Conservation (phyloP, 2,329 filamentous ascomycete genomes). For the Leptographium procerum region DNA sequence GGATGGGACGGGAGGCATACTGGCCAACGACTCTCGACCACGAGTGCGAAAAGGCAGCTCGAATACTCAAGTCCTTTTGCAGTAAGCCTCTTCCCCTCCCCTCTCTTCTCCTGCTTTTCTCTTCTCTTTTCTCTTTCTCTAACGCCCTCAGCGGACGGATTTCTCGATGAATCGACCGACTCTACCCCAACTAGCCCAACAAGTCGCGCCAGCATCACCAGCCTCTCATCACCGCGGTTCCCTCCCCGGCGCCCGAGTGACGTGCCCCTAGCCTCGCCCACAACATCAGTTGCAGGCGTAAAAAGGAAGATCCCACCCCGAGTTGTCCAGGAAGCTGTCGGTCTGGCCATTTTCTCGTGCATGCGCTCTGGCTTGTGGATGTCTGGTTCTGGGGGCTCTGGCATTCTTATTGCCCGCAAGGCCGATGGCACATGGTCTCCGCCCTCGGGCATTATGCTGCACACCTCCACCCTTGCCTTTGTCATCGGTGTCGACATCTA, state of each 20-base stretch:
- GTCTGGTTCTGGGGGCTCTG: slow-evolving; percentile 81
- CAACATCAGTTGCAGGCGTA: slow-evolving; percentile 35
- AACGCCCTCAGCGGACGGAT: slow-evolving; percentile 38
- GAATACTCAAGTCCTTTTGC: slow-evolving; percentile 66
- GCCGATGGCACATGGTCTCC: slow-evolving; percentile 60
- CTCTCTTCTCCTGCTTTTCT: slow-evolving; percentile 37
- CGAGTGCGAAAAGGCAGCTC: slow-evolving; percentile 68
- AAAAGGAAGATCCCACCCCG: slow-evolving; percentile 74
- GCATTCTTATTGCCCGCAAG: slow-evolving; percentile 72
- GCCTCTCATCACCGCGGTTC: slow-evolving; percentile 8
- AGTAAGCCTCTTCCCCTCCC: slow-evolving; percentile 55
- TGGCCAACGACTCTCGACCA: slow-evolving; percentile 66
- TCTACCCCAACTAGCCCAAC: slow-evolving; percentile 18
- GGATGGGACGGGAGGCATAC: slow-evolving; percentile 58
- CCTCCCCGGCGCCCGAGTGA: slow-evolving; percentile 5
- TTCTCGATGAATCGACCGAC: slow-evolving; percentile 33
- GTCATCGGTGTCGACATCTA: slow-evolving; percentile 89
- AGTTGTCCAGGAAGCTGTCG: slow-evolving; percentile 81
- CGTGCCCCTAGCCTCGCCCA: slow-evolving; percentile 7
- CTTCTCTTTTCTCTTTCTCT: slow-evolving; percentile 2
- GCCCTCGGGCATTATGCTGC: slow-evolving; percentile 80
- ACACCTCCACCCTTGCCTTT: slow-evolving; percentile 82
- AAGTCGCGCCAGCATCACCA: slow-evolving; percentile 9
- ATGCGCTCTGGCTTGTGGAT: slow-evolving; percentile 91
- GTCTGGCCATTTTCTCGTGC: slow-evolving; percentile 86